Evolutionary conservation across 2,329 filamentous ascomycete genomes (phyloP).

Genomic region (Colletotrichum tofieldiae): DNA sequence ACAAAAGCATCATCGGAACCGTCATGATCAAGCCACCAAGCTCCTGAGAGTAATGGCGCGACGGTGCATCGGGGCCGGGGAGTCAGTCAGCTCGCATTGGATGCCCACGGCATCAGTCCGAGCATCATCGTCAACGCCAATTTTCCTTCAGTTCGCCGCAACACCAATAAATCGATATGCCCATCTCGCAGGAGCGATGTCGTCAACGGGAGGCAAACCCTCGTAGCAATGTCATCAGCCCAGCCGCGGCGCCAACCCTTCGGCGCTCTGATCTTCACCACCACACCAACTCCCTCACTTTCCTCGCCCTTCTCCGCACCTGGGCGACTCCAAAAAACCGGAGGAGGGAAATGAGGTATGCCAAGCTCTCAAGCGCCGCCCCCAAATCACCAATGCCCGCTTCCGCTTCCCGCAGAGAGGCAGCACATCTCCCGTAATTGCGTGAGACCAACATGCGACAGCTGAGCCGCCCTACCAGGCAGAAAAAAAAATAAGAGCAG

Average conservation of each 20-base stretch:
- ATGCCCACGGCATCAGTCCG: not conserved
- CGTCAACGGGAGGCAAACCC: not conserved
- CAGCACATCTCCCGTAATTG: constrained; percentile 6
- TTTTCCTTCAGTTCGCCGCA: not conserved
- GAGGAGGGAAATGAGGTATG: not conserved
- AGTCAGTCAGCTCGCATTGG: not conserved
- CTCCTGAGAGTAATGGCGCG: not conserved
- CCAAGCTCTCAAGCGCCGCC: constrained; percentile 14
- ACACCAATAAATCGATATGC: no score
- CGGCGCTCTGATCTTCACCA: not conserved
- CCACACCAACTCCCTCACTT: not conserved
- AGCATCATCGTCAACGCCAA: not conserved
- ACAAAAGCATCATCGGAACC: not conserved
- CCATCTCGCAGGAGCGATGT: not conserved
- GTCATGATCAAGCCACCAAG: not conserved
- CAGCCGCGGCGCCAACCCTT: not conserved
- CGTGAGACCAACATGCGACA: not conserved
- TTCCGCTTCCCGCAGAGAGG: not conserved
- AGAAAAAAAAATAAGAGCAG: no score
- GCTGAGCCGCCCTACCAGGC: not conserved
- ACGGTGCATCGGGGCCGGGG: not conserved
- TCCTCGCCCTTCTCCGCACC: not conserved
- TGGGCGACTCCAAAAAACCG: not conserved
- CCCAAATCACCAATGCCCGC: not conserved
- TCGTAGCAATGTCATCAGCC: constrained; percentile 8